Base-by-base conservation (phyloP, 257 asterid genomes). In the Gentiana straminea region DNA sequence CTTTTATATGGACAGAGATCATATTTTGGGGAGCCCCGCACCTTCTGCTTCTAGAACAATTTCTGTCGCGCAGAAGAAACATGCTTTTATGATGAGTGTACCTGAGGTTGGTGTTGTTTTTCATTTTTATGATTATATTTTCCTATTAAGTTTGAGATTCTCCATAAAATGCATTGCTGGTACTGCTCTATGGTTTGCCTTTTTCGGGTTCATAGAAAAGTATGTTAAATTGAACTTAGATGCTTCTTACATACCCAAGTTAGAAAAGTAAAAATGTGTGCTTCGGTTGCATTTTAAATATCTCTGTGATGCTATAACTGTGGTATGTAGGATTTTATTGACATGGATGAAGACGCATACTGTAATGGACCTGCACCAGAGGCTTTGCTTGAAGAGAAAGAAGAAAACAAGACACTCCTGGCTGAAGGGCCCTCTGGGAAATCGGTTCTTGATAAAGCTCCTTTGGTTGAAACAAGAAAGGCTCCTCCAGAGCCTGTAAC, bases 41-140 rank as follows among this genome's bases (percentile, higher is more conserved):
- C 52, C 61, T 55, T 61, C 75, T 5, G 73, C 67, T 54, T 53
- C 63, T 51, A 60, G 37, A 62, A 64, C 67, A 5, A 65, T 71
- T 59, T 73, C 68, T 59, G 64, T 70, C 50, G 74, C 90, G 57
- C 81, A 68, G 52, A 78, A 75, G 82, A 57, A 57, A 33, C 79
- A 70, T 49, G 81, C 81, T 61, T 83, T 85, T 68, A 75, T 75
- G 82, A 91, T 84, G 84, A 82, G 79, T 61, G 86, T 82, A 5
- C 76, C 66, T 61, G 98, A 89, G 95, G 97, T 86, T 68, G 8
- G 64, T 53, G 63, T 52, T 56, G 41, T 39, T 58, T 62, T 43
- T 64, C 60, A 34, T 61, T 38, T 34, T n/a, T 24, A 7, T 24
- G 52, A 38, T 46, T 24, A 15, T 45, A 33, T 38, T 43, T 64